Base-by-base conservation (phyloP, 73 alveolate species). In the Blepharisma stoltei region DNA sequence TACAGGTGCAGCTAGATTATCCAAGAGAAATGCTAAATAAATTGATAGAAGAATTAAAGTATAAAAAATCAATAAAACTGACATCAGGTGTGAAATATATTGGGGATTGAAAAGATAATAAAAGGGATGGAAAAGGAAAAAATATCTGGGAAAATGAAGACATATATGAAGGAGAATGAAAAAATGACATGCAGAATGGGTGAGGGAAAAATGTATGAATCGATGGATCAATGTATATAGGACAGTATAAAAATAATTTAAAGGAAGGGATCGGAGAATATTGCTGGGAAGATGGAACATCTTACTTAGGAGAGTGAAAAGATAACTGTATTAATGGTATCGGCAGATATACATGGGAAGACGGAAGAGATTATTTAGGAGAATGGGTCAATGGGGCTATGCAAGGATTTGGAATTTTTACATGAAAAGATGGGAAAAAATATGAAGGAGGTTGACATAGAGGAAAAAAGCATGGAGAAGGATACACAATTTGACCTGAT, bases 101-200 rank as follows among this genome's bases (percentile, higher is more conserved):
- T 75, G 94, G 94, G 0, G 87, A 85, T 9, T 85, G 82, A 67
- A 54, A 67, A 44, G 67, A 80, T 45, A 90, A 81, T 23, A 54
- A 79, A 6, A 77, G 69, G 5, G 71, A 84, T 79, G 95, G 95
- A 6, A 71, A 80, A 52, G 95, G 95, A 1, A 78, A 66, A 6
- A 65, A 69, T 43, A 52, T 44, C 6, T 88, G 83, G 86, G 52
- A 67, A 18, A 86, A 88, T 54, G 94, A 92, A 49, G 88, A 87
- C 48, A 52, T 77, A 6, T 87, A 87, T 69, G 86, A 76, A 18
- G 94, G 94, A 18, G 52, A 67, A 43, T 87, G 94, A 92, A 67
- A 48, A 85, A 70, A 78, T 44, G 87, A 60, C 46, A 60, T 60
- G 73, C 73, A 60, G 5, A 60, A 60, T 60, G 73, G 73, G 5